Evolutionary conservation across 345 rosid genomes (phyloP), one percentile per base, ranked within the genome.

Genomic region (Reutealis trisperma): DNA sequence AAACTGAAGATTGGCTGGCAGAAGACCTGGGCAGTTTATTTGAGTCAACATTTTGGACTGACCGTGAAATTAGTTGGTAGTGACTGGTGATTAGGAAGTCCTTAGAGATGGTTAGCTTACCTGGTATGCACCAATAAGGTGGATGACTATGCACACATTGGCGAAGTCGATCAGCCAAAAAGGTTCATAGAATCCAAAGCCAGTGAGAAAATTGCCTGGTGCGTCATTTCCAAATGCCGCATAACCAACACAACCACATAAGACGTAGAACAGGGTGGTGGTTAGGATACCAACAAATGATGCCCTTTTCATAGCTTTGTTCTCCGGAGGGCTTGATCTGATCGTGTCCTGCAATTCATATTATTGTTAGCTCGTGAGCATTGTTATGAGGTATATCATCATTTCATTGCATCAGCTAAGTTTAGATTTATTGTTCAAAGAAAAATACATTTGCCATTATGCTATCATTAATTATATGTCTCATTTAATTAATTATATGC

Each of bases 51-150:
- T 16, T 61, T 63, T 47, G 70, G 77, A 47, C 18, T 16, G 42
- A 14, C 42, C 37, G 54, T 1, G 18, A 14, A 37, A 37, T 49
- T n/a, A 10, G n/a, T 30, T 14, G 8, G 21, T 6, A n/a, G n/a
- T 47, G 27, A 8, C 0, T 6, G 12, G n/a, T 47, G 27, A 8
- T 0, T 10, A 62, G 49, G n/a, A 15, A 22, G 59, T 15, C 34
- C 19, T 21, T 32, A 34, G 15, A 71, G 30, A 21, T 32, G 21
- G 6, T 54, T 54, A 54, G 51, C n/a, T 68, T 78, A 93, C 98
- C 91, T 93, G 99, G 79, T 93, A 95, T 30, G 97, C 98, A 54
- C 99, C 92, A 0, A 93, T 68, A 1, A 95, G 89, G 78, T 95
- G 99, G 77, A 90, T 3, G 13, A 90, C 97, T 6, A 95, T 91